Base-by-base conservation (phyloP, 176 grass and related monocot genomes). In the Paspalum vaginatum region DNA sequence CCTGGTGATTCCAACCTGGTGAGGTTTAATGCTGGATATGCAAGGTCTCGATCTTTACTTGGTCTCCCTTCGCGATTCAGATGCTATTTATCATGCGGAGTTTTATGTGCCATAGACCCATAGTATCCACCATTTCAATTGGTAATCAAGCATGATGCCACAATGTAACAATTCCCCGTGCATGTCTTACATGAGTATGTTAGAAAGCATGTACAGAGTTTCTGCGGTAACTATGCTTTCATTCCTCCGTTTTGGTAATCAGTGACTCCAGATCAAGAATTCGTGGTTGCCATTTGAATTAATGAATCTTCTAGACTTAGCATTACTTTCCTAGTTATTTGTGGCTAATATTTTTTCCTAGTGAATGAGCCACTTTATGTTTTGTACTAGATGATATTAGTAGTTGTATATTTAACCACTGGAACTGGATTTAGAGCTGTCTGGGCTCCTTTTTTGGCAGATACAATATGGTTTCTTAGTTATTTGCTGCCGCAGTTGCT, bases 1-100 rank as follows among this genome's bases (percentile, higher is more conserved):
- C 90, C 96, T 3, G 90, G 81, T 0, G 92, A 95, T 82, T 85
- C 90, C 25, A 91, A 63, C 76, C 27, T 98, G 4, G 20, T 83
- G 68, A 85, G 84, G 68, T 85, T 93, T 60, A 22, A 95, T 24
- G 75, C 89, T 76, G 82, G 79, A 47, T 85, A 91, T 73, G 86
- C 88, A 18, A 88, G 66, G 78, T 93, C 86, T 63, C 60, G 85
- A 54, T 39, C n/a, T 61, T 27, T n/a, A 12, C 20, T 21, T 20
- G 7, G 54, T 57, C 61, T 59, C 51, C 9, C n/a, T 7, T 78
- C 24, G 51, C 13, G 60, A 47, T 47, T 76, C 22, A 76, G 51
- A 57, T 58, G 20, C 24, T 40, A 10, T 57, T 58, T 53, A 15
- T 52, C 38, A 15, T 53, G 47, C 52, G 25, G 54, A 70, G 17